phyloP scores from a whole-genome alignment of 2,329 filamentous ascomycete genomes.

The Fusarium tricinctum region DNA sequence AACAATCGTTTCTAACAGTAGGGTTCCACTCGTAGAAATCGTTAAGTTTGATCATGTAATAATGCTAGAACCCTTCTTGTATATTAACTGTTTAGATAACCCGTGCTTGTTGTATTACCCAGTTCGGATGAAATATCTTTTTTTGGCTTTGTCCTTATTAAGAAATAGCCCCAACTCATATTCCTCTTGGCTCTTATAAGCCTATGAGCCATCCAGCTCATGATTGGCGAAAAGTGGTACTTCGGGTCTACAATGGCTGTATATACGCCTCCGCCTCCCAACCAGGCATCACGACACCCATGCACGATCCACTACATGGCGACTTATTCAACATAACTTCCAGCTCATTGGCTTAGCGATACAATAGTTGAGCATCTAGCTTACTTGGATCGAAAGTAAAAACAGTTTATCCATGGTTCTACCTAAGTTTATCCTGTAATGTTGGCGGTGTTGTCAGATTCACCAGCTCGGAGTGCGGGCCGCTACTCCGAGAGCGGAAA shows the following conservation, averaged over 20 bases:
- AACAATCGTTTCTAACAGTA: no score
- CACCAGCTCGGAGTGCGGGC: background rate
- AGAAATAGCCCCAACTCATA: background rate
- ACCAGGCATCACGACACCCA: background rate
- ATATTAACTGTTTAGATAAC: no score
- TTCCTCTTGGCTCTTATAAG: background rate
- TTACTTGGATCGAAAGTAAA: rapidly evolving
- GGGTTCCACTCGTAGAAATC: no score
- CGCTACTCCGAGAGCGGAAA: background rate
- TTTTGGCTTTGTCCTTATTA: background rate
- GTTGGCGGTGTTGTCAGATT: no score
- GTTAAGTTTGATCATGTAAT: no score
- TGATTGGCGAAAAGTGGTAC: no score
- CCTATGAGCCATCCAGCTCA: no score
- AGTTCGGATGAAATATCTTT: background rate
- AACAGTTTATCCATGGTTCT: background rate
- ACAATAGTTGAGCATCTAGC: background rate
- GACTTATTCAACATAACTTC: rapidly evolving
- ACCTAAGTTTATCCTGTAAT: slow-evolving; percentile 8
- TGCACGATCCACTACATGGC: background rate
- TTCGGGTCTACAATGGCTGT: no score
- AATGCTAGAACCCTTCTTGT: no score
- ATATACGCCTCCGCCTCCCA: no score
- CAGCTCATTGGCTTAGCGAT: background rate
- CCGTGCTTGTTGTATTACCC: background rate